Base-by-base conservation (phyloP, 495 filamentous ascomycete species). In the Gamarada debralockiae region DNA sequence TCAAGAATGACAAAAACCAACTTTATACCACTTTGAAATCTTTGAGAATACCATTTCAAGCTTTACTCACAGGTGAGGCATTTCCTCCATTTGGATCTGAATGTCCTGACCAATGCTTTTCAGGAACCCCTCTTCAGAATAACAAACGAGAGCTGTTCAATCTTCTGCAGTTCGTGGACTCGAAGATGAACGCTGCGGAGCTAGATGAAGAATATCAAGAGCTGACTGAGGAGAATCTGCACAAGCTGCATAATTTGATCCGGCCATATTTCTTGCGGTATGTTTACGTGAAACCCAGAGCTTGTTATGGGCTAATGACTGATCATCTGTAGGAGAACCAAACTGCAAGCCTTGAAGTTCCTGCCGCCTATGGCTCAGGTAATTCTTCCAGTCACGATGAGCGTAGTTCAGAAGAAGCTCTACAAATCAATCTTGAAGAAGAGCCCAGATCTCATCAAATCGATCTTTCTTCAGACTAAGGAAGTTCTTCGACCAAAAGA, bases 91-190 rank as follows among this genome's bases (percentile, higher is more conserved):
- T 20, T 7, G 39, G 2, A 20, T 38, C 34, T 20, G 13, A 17
- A 45, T 8, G 40, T 38, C 6, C 60, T 67, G 41, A 68, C 54
- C 9, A 33, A 15, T 6, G 17, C 18, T 9, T 46, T 4, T 45
- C n/a, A 66, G 68, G 83, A 0, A 98, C 93, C 0, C 93, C 93
- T 0, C 70, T 99, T 40, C 93, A 99, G 57, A 99, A 99, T 62
- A 97, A 96, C 64, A 86, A 88, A 41, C 75, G 89, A 50, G 93
- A 99, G 63, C 67, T 99, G 2, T 97, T 97, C 69, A 99, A 96
- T 61, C 79, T 99, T 8, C 71, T 99, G 1, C 92, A 97, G 60
- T 99, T 99, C 65, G 72, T 96, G 31, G 88, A 97, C 61, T 74
- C 68, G 0, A 48, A 61, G 0, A 74, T 85, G 36, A 73, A 88